Percentiles rank a stretch among this genome's conserved stretches.
Evolutionary conservation across 352 stramenopile genomes (phyloP).

Genomic region (Pythium angustatum): DNA sequence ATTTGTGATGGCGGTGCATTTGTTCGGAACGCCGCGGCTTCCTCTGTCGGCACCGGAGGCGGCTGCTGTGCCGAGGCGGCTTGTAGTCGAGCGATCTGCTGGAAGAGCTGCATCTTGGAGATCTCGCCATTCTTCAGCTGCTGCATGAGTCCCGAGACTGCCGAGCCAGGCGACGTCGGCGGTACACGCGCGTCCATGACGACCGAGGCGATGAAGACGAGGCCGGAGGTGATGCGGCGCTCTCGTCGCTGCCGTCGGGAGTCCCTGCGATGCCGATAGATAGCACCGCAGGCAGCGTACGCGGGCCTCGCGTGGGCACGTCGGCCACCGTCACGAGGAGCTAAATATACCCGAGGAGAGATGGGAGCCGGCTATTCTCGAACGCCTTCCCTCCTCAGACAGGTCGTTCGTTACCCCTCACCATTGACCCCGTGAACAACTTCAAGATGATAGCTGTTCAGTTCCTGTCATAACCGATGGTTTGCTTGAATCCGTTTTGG

Average conservation of each 20-base stretch:
- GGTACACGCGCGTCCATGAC: slow-evolving; percentile 38
- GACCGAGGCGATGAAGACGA: not conserved
- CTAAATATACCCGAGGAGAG: slow-evolving; percentile 6
- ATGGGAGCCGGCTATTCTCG: too few species aligned
- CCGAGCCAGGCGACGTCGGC: slow-evolving; percentile 33
- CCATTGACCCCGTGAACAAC: too few species aligned
- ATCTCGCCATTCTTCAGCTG: slow-evolving; percentile 85
- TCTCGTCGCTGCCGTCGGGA: not conserved
- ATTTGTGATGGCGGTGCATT: not conserved
- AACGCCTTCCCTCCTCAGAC: too few species aligned
- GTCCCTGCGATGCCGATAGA: not conserved
- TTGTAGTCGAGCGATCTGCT: slow-evolving; percentile 79
- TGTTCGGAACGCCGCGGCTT: not conserved
- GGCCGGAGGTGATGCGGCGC: not conserved
- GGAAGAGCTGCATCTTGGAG: slow-evolving; percentile 85
- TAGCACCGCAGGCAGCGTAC: too few species aligned
- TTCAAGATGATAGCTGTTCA: slow-evolving; percentile 23
- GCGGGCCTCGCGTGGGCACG: too few species aligned
- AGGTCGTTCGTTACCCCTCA: too few species aligned
- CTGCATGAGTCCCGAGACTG: slow-evolving; percentile 76
- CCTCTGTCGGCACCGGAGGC: not conserved
- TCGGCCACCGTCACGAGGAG: too few species aligned
- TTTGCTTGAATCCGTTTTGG: not conserved
- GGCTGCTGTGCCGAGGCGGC: not conserved
- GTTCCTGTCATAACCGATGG: slow-evolving; percentile 4